Evolutionary conservation across 1,284 basidiomycete genomes (phyloP).

Genomic region (Hemileia vastatrix): DNA sequence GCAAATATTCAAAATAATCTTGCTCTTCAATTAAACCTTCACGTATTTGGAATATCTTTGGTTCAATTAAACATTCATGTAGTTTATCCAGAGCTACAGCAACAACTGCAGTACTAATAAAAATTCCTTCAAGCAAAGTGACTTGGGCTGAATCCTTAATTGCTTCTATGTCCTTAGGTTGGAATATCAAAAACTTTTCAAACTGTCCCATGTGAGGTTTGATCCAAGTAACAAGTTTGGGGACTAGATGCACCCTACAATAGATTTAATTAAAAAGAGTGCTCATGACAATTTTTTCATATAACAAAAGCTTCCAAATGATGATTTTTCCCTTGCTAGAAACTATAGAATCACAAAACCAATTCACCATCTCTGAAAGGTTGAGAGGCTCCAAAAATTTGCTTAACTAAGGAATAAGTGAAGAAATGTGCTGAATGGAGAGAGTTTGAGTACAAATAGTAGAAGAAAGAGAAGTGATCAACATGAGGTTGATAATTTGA

Average conservation of each 20-base stretch:
- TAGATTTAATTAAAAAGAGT: slow-evolving; percentile 74
- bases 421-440: slow-evolving; percentile 77
- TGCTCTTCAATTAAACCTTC: slow-evolving; percentile 65
- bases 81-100: slow-evolving; percentile 86
- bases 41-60: slow-evolving; percentile 56
- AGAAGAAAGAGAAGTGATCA: slow-evolving; percentile 59
- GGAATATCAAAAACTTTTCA: slow-evolving; percentile 60
- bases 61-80: slow-evolving; percentile 66
- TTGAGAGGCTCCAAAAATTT: slow-evolving; percentile 70
- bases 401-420: slow-evolving; percentile 74
- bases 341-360: slow-evolving; percentile 73
- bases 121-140: slow-evolving; percentile 77
- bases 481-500: slow-evolving; percentile 83
- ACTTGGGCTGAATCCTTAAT: slow-evolving; percentile 65
- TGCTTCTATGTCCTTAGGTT: slow-evolving; percentile 56
- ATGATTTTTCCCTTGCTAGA: slow-evolving; percentile 71
- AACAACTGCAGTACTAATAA: slow-evolving; percentile 51
- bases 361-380: slow-evolving; percentile 69
- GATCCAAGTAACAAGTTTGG: slow-evolving; percentile 82
- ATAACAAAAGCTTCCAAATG: slow-evolving; percentile 87
- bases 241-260: slow-evolving; percentile 69
- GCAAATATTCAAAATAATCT: slow-evolving; percentile 80
- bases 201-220: slow-evolving; percentile 86
- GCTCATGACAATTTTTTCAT: slow-evolving; percentile 78
- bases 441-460: slow-evolving; percentile 84